Base-by-base conservation (phyloP, 208 protist genomes). In the Acanthamoeba sp. region DNA sequence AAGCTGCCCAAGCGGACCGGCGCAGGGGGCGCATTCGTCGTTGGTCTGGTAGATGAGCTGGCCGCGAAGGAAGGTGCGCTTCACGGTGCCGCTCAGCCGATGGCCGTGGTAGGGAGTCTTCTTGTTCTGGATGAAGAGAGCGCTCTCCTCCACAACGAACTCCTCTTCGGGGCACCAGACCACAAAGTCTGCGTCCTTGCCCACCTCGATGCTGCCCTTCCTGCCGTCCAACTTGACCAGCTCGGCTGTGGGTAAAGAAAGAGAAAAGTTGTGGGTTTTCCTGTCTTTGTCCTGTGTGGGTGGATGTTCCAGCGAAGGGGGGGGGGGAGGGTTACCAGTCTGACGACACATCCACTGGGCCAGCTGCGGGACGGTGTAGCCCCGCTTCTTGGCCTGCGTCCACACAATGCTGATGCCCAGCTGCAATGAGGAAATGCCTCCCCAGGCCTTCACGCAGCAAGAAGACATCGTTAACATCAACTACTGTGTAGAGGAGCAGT, bases 391-490 rank as follows among this genome's bases (percentile, higher is more conserved):
- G 16, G 94, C 95, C 32, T 95, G 88, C 3, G 94, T 97, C 94
- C 95, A 96, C 20, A 97, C 50, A n/a, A 96, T 95, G 42, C 59
- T 89, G 2, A 96, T 18, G 42, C 91, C 95, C 20, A 96, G 69
- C 93, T 96, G 94, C 16, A 97, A 14, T 0, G 95, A 96, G 24
- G 93, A 94, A 29, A 97, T 97, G 9, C 96, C 96, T n/a, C 96
- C 96, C 96, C 96, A 97, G 18, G 96, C 95, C 50, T 88, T n/a
- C n/a, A n/a, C n/a, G n/a, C n/a, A n/a, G n/a, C n/a, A n/a, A n/a
- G n/a, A n/a, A n/a, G n/a, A n/a, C n/a, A n/a, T 69, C 29, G 59
- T 69, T 69, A 6, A 1, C 16, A n/a, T n/a, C n/a, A n/a, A n/a
- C n/a, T n/a, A n/a, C n/a, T n/a, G n/a, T n/a, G n/a, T n/a, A n/a